These are phyloP conservation scores for Brasilioporus rufonigricans DNA, from an alignment of 768 basidiomycete species.

Conservation along the genomic window DNA sequence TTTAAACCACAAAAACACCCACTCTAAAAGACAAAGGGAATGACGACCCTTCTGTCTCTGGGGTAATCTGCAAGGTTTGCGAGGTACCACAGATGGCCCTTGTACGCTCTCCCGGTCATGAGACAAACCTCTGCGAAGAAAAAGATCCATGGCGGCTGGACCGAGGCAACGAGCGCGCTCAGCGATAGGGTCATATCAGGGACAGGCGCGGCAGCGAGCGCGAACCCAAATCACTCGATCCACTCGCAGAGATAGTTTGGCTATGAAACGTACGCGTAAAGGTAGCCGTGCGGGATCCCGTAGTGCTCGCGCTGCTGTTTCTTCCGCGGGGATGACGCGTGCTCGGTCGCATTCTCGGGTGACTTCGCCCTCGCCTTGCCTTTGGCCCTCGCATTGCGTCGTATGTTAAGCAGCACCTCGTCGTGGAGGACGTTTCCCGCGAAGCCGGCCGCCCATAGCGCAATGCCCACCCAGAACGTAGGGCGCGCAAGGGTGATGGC, in stretches of 20 bases:
- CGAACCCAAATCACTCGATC: constrained; percentile 91
- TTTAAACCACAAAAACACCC: background rate
- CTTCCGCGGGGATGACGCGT: constrained; percentile 20
- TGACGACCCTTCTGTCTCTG: constrained; percentile 65
- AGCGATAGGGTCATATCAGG: constrained; percentile 33
- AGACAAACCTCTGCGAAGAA: constrained; percentile 63
- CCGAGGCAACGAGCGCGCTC: constrained; percentile 43
- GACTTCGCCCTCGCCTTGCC: constrained; percentile 30
- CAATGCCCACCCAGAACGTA: constrained; percentile 61
- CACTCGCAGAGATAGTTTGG: constrained; percentile 96
- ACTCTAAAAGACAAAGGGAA: constrained; percentile 71
- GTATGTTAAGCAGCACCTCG: constrained; percentile 81
- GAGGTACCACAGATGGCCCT: constrained; percentile 86
- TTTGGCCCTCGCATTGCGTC: constrained; percentile 54
- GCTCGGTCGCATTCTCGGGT: constrained; percentile 18
- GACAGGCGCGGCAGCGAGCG: constrained; percentile 64
- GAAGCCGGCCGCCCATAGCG: constrained; percentile 70
- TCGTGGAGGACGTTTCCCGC: constrained; percentile 85
- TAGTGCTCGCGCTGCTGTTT: constrained; percentile 51
- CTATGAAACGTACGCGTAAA: constrained; percentile 80
- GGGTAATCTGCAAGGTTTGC: constrained; percentile 81
- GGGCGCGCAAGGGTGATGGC: constrained; percentile 28
- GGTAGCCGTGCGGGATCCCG: constrained; percentile 74
- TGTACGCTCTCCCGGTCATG: constrained; percentile 82
- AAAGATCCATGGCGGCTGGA: constrained; percentile 80